Evolutionary conservation across 2,329 filamentous ascomycete genomes (phyloP), one percentile per base, ranked within the genome.

Genomic region (Ambrosiella xylebori): DNA sequence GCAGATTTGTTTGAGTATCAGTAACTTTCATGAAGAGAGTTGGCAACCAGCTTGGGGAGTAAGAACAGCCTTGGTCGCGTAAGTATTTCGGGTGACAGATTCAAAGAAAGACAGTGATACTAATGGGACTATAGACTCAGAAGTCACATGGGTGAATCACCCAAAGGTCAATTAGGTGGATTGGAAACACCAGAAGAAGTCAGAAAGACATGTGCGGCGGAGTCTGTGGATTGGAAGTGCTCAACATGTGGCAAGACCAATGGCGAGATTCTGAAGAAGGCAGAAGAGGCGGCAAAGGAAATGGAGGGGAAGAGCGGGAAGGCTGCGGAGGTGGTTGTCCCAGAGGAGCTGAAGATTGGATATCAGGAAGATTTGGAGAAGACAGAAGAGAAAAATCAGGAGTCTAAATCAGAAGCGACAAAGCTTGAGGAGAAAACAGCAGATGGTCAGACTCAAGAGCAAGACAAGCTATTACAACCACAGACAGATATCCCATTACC

Each of bases 1-100:
- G 63, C 91, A 97, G 74, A 97, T 98, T 64, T 98, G 93, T 68
- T 80, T 98, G 13, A 88, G 82, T 65, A 98, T 97, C 65, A 87
- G 82, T 56, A 91, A 90, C 1, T 91, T 96, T 70, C 93, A 98
- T 71, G 93, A 97, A 69, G 93, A 97, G 73, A 95, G 88, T 13
- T 98, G 93, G 93, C 91, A 96, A 76, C 93, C 93, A 0, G 93
- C 93, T 0, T 98, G 93, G 93, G 93, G 93, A 0, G 85, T 98
- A 8, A 79, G 93, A 61, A 97, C 93, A 3, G 91, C 93, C 13
- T 73, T 98, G 6, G 79, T 83, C 47, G 81, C 81, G 71, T 73
- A 67, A 44, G 68, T 64, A 11, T 27, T 27, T 27, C 4, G 27
- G 27, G 27, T 27, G 2, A 6, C 39, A 12, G 39, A 41, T 41